phyloP scores from a whole-genome alignment of 2,329 filamentous ascomycete genomes.

The Aschersonia sp. region DNA sequence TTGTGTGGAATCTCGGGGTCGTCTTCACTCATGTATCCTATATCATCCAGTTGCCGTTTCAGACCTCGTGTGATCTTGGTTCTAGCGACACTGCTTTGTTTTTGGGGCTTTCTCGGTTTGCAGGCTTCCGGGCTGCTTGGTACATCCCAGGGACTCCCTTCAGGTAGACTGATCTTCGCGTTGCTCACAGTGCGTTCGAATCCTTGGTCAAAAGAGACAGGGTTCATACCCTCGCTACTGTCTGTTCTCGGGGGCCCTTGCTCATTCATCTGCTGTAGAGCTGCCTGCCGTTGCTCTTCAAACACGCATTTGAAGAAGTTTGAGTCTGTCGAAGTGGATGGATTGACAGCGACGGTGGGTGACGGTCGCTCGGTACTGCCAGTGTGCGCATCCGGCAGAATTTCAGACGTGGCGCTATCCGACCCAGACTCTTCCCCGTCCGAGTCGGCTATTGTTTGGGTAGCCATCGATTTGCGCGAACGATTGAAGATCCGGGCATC shows the following conservation, averaged over 20 bases:
- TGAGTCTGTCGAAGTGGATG: conserved; percentile 29
- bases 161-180: conserved; percentile 1
- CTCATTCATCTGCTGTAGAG: conserved; percentile 6
- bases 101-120: conserved; percentile 1
- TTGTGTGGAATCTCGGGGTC: not conserved
- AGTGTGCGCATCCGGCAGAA: not conserved
- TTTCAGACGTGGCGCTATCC: not conserved
- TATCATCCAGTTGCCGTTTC: conserved; percentile 5
- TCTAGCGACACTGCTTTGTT: conserved; percentile 1
- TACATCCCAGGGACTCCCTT: conserved; percentile 26
- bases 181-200: conserved; percentile 1
- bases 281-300: conserved; percentile 24
- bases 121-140: conserved; percentile 24
- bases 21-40: conserved; percentile 7
- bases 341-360: conserved; percentile 6
- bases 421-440: conserved; percentile 16
- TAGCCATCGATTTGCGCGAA: conserved; percentile 6
- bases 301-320: conserved; percentile 28
- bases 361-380: not conserved
- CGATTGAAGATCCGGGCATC: not conserved
- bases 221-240: not conserved
- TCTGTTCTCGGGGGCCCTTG: not conserved
- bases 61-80: conserved; percentile 8
- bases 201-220: conserved; percentile 5
- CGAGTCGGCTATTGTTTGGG: conserved; percentile 21